Evolutionary conservation across 2,329 filamentous ascomycete species (phyloP).

Genomic region (Trichoderma sp.): DNA sequence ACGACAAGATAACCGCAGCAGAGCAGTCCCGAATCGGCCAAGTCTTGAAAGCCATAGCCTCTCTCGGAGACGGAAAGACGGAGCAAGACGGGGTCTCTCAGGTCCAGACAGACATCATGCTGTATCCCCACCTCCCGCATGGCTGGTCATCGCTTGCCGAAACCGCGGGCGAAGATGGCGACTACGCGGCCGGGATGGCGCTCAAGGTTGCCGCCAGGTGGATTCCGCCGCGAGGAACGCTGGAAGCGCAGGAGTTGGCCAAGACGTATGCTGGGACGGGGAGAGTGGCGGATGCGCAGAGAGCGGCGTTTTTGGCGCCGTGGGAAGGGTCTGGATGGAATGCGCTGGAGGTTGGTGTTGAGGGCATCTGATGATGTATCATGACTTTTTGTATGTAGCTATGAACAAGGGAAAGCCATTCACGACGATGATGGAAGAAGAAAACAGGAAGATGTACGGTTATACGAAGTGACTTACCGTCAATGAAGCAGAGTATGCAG

Average conservation of each 20-base stretch:
- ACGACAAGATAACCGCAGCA: constrained; percentile 56
- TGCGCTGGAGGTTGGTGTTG: constrained; percentile 41
- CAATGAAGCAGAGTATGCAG: not conserved
- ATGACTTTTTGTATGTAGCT: not conserved
- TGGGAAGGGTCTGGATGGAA: constrained; percentile 69
- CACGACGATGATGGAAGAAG: not conserved
- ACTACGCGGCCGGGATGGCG: constrained; percentile 70
- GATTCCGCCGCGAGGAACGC: constrained; percentile 66
- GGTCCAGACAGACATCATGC: constrained; percentile 72
- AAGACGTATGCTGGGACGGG: constrained; percentile 72
- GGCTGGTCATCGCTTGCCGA: constrained; percentile 77
- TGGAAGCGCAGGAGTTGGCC: constrained; percentile 68
- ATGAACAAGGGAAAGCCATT: not conserved
- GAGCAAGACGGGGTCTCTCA: constrained; percentile 57
- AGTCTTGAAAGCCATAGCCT: constrained; percentile 71
- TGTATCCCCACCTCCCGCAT: constrained; percentile 72
- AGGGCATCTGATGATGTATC: constrained; percentile 21
- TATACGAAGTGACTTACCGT: not conserved
- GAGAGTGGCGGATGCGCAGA: constrained; percentile 68
- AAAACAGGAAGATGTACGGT: not conserved
- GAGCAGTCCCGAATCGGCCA: constrained; percentile 70
- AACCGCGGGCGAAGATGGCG: constrained; percentile 21
- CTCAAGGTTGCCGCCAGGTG: constrained; percentile 71
- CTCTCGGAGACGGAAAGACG: constrained; percentile 48
- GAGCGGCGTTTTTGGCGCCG: constrained; percentile 74